Evolutionary conservation across 495 filamentous ascomycete species (phyloP).

Genomic region (Aspergillus baeticus): DNA sequence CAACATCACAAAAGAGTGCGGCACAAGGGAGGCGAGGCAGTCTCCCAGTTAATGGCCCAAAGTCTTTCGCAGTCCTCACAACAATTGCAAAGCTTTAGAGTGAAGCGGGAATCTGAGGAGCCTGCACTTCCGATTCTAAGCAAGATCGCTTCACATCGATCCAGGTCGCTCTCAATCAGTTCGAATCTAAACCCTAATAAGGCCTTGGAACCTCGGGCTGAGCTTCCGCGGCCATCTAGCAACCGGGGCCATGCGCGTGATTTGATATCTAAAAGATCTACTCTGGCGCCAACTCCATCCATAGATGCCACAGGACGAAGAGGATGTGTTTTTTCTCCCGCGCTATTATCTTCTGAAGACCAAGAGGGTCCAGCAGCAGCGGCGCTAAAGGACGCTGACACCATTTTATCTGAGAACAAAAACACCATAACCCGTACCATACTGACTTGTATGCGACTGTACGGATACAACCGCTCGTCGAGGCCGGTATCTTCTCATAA

Average conservation of each 20-base stretch:
- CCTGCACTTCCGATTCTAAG: slow-evolving; percentile 33
- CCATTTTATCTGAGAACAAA: slow-evolving; percentile 41
- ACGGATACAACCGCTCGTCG: slow-evolving; percentile 54
- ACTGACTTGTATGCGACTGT: slow-evolving; percentile 64
- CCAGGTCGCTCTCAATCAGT: slow-evolving; percentile 40
- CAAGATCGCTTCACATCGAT: slow-evolving; percentile 30
- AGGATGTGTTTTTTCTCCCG: slow-evolving; percentile 17
- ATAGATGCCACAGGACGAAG: slow-evolving; percentile 22
- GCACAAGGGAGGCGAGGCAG: slow-evolving; percentile 53
- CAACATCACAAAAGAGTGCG: slow-evolving; percentile 54
- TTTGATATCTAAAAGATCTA: slow-evolving; percentile 15
- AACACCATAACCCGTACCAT: slow-evolving; percentile 47
- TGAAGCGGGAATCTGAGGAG: slow-evolving; percentile 45
- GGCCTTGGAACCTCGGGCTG: slow-evolving; percentile 14
- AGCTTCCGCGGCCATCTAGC: slow-evolving; percentile 23
- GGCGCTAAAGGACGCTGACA: slow-evolving; percentile 32
- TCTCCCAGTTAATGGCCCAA: slow-evolving; percentile 55
- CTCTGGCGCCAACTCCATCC: slow-evolving; percentile 32
- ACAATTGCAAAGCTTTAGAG: slow-evolving; percentile 33
- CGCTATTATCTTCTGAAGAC: slow-evolving; percentile 16
- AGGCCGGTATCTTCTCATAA: slow-evolving; percentile 23
- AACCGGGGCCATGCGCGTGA: slow-evolving; percentile 18
- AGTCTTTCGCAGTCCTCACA: slow-evolving; percentile 34
- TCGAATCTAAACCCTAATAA: slow-evolving; percentile 30
- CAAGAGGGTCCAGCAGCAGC: slow-evolving; percentile 19